phyloP scores from a whole-genome alignment of 345 rosid species.

The Hypericum perforatum region DNA sequence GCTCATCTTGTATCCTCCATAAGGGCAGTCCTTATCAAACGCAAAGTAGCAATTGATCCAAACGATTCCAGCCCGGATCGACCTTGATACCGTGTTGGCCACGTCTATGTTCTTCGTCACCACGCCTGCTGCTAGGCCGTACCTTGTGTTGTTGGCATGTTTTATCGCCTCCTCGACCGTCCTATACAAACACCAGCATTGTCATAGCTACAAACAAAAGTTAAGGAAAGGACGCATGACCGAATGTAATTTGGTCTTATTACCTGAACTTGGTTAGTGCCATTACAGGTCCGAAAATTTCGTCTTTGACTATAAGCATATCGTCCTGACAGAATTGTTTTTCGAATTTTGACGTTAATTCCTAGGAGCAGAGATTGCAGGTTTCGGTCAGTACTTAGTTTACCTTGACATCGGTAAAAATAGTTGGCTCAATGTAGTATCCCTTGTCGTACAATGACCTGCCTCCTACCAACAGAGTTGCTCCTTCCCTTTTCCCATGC shows the following conservation, averaged over 20 bases:
- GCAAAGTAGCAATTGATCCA: slow-evolving; percentile 71
- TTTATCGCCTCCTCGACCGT: slow-evolving; percentile 57
- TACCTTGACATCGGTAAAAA: slow-evolving; percentile 63
- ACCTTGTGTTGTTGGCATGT: slow-evolving; percentile 52
- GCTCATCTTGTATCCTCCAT: slow-evolving; percentile 66
- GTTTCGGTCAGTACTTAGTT: background rate
- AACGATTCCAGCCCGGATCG: slow-evolving; percentile 49
- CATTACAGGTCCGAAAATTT: slow-evolving; percentile 81
- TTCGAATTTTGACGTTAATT: too few relatives aligned
- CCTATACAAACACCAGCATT: slow-evolving; percentile 21
- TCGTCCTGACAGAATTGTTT: slow-evolving; percentile 33
- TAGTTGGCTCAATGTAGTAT: slow-evolving; percentile 51
- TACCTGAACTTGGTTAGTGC: slow-evolving; percentile 70
- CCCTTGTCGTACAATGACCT: slow-evolving; percentile 47
- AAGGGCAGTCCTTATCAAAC: slow-evolving; percentile 50
- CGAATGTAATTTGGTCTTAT: background rate
- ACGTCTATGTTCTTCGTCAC: slow-evolving; percentile 48
- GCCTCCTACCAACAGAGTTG: slow-evolving; percentile 57
- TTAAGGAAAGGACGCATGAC: background rate
- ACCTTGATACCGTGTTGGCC: slow-evolving; percentile 61
- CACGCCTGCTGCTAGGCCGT: slow-evolving; percentile 76
- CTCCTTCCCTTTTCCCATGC: slow-evolving; percentile 66
- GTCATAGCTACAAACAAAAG: too few relatives aligned
- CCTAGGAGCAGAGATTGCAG: too few relatives aligned
- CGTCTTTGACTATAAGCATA: slow-evolving; percentile 55